Evolutionary conservation across 164 flowering plant species (phyloP).

Genomic region (Tetracentron sinense): DNA sequence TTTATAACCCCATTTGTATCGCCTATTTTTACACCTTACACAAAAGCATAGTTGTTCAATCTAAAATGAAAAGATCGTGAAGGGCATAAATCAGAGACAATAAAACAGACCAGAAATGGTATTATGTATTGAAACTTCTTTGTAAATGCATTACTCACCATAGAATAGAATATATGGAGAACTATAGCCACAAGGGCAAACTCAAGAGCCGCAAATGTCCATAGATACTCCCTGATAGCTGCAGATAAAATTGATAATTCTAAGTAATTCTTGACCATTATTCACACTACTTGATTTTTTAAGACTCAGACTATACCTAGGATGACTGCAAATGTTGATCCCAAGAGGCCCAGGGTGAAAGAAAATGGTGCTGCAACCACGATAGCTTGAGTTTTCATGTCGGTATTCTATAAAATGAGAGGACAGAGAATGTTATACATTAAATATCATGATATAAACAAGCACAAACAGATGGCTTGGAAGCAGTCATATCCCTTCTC

Average conservation of each 20-base stretch:
- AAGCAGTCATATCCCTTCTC: not conserved
- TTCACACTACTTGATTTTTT: not conserved
- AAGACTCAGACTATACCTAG: constrained; percentile 44
- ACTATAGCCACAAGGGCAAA: constrained; percentile 59
- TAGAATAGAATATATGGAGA: constrained; percentile 54
- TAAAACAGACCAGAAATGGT: not conserved
- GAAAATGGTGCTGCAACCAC: constrained; percentile 77
- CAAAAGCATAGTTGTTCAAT: not conserved
- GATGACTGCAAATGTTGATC: constrained; percentile 65
- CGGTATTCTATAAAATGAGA: constrained; percentile 39
- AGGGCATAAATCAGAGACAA: not conserved
- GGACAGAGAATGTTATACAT: not conserved
- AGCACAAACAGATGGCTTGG: not conserved
- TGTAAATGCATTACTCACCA: constrained; percentile 37
- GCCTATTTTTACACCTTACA: not conserved
- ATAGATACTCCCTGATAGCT: constrained; percentile 80
- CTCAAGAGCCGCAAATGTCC: constrained; percentile 92
- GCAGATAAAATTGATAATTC: constrained; percentile 24
- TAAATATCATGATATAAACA: not conserved
- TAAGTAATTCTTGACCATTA: not conserved
- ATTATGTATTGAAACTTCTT: not conserved
- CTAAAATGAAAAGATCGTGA: not conserved
- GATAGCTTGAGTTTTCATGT: constrained; percentile 62
- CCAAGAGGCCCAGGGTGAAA: constrained; percentile 61
- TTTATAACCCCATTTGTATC: not conserved